Evolutionary conservation across 306 rosid genomes (phyloP), one percentile per base, ranked within the genome.

Genomic region (Cicer chorassanicum): DNA sequence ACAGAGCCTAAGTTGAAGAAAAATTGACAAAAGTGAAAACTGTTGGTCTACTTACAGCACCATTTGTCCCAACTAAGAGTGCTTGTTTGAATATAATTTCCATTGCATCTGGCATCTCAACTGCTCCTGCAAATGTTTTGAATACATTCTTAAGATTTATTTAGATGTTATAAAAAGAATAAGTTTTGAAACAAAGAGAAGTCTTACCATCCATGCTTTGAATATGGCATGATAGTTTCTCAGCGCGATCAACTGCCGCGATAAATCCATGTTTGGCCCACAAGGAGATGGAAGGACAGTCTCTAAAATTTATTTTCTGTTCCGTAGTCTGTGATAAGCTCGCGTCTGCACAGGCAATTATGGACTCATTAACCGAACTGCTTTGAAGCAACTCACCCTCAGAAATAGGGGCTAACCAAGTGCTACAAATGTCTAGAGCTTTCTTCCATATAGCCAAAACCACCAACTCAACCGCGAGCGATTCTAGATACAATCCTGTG

Each of bases 361-460:
- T 59, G 78, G 84, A 71, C 21, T 76, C 85, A 42, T 81, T 86
- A 5, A 64, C 70, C 6, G 80, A 84, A 79, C 83, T 85, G 80
- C 78, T 85, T 83, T 53, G 78, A 6, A 84, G 82, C 16, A 69
- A 41, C 73, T 75, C 79, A 18, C 62, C 71, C 85, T 63, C 66
- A 14, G 78, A 9, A 19, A 71, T 21, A 21, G 94, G 84, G 72
- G 63, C 68, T 79, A 78, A 21, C 93, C 93, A 90, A 65, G 84
- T 70, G 55, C 76, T 72, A 86, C 93, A 87, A 75, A 85, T 83
- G 78, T 90, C 82, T 65, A 90, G 70, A 24, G 89, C 81, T 79
- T 89, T 84, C 74, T 84, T 84, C 99, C 98, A 95, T 83, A 95
- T 65, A 75, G 98, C 98, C 89, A 95, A 89, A 87, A 88, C 79